Evolutionary conservation across 345 rosid species (phyloP), one percentile per base, ranked within the genome.

Genomic region (Populus davidiana): DNA sequence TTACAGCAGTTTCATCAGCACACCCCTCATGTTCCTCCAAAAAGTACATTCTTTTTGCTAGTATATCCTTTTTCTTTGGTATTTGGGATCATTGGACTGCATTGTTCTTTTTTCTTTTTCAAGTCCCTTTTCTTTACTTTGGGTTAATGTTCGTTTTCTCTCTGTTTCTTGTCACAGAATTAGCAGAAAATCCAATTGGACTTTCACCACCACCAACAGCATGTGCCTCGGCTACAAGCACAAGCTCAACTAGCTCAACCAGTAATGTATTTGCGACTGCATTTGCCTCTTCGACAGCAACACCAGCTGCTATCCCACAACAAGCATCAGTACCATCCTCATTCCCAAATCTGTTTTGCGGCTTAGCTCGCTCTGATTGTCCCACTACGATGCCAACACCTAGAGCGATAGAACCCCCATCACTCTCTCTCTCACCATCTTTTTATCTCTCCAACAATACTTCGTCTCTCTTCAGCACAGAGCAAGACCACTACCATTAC

Each of bases 401-500:
- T 14, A 38, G 87, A 44, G 75, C 85, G 16, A 54, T 86, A 0
- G 96, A 90, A 80, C 90, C 93, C 3, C 88, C 94, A 29, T 89
- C 93, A 0, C 93, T 93, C 5, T 89, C 98, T 63, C 92, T 93
- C 29, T 93, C 92, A 33, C 78, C 92, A 47, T 82, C 89, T 49
- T 83, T 81, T 3, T 81, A 85, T 71, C 88, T 90, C 72, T 79
- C 92, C 77, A 85, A 67, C 83, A 86, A 84, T 62, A 81, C 82
- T 64, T 74, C 92, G 20, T 82, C 91, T 49, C 75, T 84, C 44
- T 82, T 86, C 78, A n/a, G 79, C 12, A 44, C 77, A 9, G 81
- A 79, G 33, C 84, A 85, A 29, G 85, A 79, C 29, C 83, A 73
- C 61, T 80, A 21, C 76, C 86, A 78, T 72, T 85, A 86, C 39